Evolutionary conservation across 179 eudicot genomes (phyloP).

Genomic region (Carnegiea gigantea): DNA sequence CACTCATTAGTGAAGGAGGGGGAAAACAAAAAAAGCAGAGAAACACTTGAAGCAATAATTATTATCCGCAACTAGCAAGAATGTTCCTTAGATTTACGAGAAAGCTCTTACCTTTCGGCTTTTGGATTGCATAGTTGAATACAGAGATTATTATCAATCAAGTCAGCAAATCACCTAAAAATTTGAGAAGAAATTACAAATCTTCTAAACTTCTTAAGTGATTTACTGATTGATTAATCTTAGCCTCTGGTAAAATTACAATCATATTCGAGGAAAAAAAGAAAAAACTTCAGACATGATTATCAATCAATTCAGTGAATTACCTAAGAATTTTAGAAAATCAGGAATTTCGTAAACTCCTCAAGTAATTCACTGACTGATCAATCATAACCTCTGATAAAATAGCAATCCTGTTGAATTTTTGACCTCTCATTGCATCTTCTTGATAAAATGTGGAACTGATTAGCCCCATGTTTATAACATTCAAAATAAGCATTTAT

Average conservation of each 20-base stretch:
- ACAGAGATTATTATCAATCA: neutral
- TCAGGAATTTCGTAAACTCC: neutral
- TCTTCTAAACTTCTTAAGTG: neutral
- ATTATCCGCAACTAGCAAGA: neutral
- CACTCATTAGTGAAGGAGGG: too few species aligned
- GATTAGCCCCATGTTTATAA: too few species aligned
- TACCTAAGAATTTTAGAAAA: neutral
- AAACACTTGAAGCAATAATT: too few species aligned
- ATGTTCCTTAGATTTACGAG: too few species aligned
- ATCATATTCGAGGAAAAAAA: neutral
- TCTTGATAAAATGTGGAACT: too few species aligned
- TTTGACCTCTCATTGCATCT: too few species aligned
- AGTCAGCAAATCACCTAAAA: neutral
- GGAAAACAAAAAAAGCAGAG: neutral
- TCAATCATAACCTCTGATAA: neutral
- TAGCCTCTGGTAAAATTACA: neutral
- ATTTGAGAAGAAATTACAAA: neutral
- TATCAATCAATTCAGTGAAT: neutral
- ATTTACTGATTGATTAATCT: constrained; percentile 1
- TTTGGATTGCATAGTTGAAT: neutral
- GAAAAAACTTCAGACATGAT: neutral
- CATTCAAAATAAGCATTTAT: neutral
- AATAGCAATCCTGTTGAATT: neutral
- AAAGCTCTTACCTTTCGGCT: neutral
- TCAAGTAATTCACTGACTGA: neutral